Percentiles rank a stretch among this genome's conserved stretches.
These are phyloP conservation scores for Phytophthora crassamura DNA, from an alignment of 352 stramenopile species.

Conservation along the genomic window DNA sequence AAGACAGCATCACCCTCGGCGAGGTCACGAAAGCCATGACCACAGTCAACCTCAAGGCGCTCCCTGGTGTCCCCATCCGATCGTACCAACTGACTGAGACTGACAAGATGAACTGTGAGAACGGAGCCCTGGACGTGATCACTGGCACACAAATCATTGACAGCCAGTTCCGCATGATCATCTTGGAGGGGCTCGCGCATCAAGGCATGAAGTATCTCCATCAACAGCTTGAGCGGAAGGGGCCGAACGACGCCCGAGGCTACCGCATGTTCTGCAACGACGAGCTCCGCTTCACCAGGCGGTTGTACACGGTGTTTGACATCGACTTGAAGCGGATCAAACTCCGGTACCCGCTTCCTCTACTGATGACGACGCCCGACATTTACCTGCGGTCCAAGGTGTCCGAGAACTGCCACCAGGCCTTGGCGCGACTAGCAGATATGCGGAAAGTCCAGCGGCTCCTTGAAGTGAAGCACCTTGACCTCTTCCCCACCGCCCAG, in stretches of 20 bases:
- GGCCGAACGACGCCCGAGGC: constrained; percentile 38
- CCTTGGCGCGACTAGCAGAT: constrained; percentile 71
- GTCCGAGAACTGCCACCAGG: constrained; percentile 78
- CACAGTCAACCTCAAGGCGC: constrained; percentile 59
- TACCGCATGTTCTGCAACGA: constrained; percentile 81
- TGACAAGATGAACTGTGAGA: constrained; percentile 60
- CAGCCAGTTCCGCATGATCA: constrained; percentile 82
- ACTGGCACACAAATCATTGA: constrained; percentile 91
- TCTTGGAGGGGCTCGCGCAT: constrained; percentile 84
- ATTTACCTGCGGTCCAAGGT: constrained; percentile 93
- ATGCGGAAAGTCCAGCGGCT: constrained; percentile 66
- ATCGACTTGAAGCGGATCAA: constrained; percentile 92
- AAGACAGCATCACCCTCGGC: constrained; percentile 57
- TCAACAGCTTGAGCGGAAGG: constrained; percentile 40
- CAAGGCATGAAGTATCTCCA: constrained; percentile 63
- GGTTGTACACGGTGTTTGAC: constrained; percentile 89
- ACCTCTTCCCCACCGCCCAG: constrained; percentile 76
- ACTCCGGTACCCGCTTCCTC: constrained; percentile 77
- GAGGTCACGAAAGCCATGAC: constrained; percentile 66
- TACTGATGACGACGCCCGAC: constrained; percentile 74
- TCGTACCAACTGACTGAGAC: constrained; percentile 80
- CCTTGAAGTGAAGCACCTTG: constrained; percentile 58
- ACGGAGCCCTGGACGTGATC: constrained; percentile 80
- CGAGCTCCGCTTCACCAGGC: constrained; percentile 71
- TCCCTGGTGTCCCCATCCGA: constrained; percentile 65